Percentiles rank a stretch among this genome's conserved stretches.
Conservation (phyloP, 768 basidiomycete species). For the Mycena chlorophos region DNA sequence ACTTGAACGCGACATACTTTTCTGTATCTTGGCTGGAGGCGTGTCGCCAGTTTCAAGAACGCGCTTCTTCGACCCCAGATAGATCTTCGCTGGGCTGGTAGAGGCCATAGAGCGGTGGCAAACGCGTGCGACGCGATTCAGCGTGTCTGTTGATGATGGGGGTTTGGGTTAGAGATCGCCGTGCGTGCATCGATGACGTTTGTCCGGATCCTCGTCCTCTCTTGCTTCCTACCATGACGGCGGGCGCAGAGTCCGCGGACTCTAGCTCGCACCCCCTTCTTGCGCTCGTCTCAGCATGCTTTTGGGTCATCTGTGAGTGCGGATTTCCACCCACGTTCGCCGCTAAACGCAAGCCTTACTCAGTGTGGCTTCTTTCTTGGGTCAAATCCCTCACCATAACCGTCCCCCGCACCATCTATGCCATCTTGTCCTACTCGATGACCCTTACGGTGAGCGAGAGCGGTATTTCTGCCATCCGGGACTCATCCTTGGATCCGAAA, state of each 20-base stretch:
- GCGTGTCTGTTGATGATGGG: no score
- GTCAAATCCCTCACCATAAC: conserved; percentile 77
- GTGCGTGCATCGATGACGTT: not conserved
- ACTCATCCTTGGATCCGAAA: conserved; percentile 13
- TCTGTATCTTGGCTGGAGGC: not conserved
- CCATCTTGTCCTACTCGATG: conserved; percentile 82
- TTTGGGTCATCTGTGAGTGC: conserved; percentile 79
- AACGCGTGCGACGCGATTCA: no score
- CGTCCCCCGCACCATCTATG: conserved; percentile 75
- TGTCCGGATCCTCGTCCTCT: not conserved
- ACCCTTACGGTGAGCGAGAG: conserved; percentile 71
- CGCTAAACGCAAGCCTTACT: conserved; percentile 5
- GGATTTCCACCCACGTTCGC: not conserved
- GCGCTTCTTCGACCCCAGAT: no score
- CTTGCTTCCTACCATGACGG: not conserved
- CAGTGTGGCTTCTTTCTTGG: conserved; percentile 86
- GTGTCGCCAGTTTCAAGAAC: no score
- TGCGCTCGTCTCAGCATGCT: conserved; percentile 75
- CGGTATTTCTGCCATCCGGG: not conserved
- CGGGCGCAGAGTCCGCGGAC: not conserved
- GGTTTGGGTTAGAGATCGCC: not conserved
- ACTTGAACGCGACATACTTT: not conserved
- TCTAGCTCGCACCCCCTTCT: conserved; percentile 61
- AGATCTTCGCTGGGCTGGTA: no score
- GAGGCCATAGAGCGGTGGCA: no score